These are phyloP conservation scores for Wickerhamiella shivajii DNA, from an alignment of 805 yeast species.

Conservation along the genomic window DNA sequence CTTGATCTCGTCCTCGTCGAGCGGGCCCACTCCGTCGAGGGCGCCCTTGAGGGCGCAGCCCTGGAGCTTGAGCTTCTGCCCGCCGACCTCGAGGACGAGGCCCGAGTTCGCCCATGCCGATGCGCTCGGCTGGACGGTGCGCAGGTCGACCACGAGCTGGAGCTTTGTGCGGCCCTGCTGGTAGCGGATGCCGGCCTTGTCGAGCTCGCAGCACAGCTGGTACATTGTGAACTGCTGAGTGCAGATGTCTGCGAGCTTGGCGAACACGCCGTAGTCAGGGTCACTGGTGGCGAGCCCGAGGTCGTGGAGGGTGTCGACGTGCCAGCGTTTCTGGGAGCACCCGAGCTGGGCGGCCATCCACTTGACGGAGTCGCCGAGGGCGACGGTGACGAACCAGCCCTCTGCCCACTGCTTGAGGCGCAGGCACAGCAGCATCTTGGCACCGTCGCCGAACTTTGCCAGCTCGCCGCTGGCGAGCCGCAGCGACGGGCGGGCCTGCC, in stretches of 20 bases:
- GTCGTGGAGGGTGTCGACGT: constrained; percentile 13
- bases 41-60: constrained; percentile 1
- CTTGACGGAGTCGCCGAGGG: constrained; percentile 17
- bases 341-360: constrained; percentile 17
- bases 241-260: constrained; percentile 16
- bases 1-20: constrained; percentile 4
- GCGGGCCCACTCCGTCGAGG: constrained; percentile 3
- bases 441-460: constrained; percentile 19
- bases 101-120: constrained; percentile 18
- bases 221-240: constrained; percentile 21
- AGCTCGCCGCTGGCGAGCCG: constrained; percentile 36
- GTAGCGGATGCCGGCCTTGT: constrained; percentile 16
- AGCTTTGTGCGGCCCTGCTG: constrained; percentile 6
- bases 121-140: constrained; percentile 10
- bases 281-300: constrained; percentile 10
- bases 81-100: constrained; percentile 11
- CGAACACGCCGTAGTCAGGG: constrained; percentile 21
- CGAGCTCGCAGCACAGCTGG: constrained; percentile 21
- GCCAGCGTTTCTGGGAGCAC: constrained; percentile 16
- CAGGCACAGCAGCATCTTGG: constrained; percentile 19
- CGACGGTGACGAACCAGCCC: constrained; percentile 28
- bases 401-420: constrained; percentile 26
- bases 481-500: constrained; percentile 48
- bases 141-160: constrained; percentile 14
- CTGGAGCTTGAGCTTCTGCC: constrained; percentile 5